Percentiles rank a stretch among this genome's conserved stretches.
These are phyloP conservation scores for Pseudogymnoascus verrucosus DNA, from an alignment of 2,329 filamentous ascomycete species.

Conservation along the genomic window DNA sequence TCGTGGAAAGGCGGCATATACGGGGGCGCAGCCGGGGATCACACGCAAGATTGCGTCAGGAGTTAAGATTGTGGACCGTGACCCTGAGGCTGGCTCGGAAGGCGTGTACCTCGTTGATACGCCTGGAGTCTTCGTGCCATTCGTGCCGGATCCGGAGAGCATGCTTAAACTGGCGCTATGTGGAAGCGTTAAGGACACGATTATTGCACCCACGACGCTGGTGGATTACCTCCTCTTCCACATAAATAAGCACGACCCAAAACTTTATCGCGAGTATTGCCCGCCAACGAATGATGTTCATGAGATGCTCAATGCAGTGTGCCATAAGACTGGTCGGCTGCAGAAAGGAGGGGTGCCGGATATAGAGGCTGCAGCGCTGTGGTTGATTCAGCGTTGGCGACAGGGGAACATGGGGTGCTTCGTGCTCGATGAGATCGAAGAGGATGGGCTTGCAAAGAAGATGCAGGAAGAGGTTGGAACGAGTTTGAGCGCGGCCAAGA, in stretches of 20 bases:
- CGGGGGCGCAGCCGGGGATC: slow-evolving; percentile 80
- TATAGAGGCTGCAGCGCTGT: slow-evolving; percentile 64
- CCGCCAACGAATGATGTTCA: slow-evolving; percentile 78
- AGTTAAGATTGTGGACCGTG: slow-evolving; percentile 65
- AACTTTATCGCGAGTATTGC: slow-evolving; percentile 41
- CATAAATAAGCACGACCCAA: slow-evolving; percentile 51
- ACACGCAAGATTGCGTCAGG: slow-evolving; percentile 77
- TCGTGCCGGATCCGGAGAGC: slow-evolving; percentile 71
- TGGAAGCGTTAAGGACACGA: slow-evolving; percentile 81
- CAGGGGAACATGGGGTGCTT: slow-evolving; percentile 68
- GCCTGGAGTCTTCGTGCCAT: slow-evolving; percentile 90
- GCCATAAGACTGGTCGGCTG: slow-evolving; percentile 66
- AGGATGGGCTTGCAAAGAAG: slow-evolving; percentile 48
- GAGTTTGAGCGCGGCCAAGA: slow-evolving; percentile 63
- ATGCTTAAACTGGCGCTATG: slow-evolving; percentile 96
- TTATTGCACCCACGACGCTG: slow-evolving; percentile 68
- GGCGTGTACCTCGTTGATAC: slow-evolving; percentile 80
- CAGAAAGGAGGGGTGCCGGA: slow-evolving; percentile 64
- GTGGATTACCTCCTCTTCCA: slow-evolving; percentile 87
- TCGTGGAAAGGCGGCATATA: slow-evolving; percentile 63
- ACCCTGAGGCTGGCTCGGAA: slow-evolving; percentile 34
- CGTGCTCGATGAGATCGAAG: slow-evolving; percentile 67
- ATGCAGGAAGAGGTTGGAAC: slow-evolving; percentile 39
- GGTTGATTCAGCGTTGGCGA: slow-evolving; percentile 77
- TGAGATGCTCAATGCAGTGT: slow-evolving; percentile 62